Evolutionary conservation across 495 filamentous ascomycete genomes (phyloP), one percentile per base, ranked within the genome.

Genomic region (Cenococcum geophilum): DNA sequence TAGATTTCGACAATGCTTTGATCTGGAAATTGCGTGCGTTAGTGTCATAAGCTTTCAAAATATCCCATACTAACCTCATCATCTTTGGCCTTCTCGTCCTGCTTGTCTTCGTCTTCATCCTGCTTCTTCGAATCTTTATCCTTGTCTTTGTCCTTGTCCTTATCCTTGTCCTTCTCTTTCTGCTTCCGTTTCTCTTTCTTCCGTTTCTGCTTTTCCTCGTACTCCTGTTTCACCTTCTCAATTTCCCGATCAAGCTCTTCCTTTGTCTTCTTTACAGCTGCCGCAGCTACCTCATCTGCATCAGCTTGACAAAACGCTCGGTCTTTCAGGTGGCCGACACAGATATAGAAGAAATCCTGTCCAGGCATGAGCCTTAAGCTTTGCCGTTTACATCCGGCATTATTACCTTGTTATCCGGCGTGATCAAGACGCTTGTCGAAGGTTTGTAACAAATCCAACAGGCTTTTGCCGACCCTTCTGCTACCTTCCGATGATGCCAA

Each of bases 321-420:
- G 70, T 98, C 93, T 70, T 88, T 89, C 10, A 97, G 79, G 73
- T 98, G 93, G 47, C 80, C 77, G 14, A 84, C 80, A 68, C 93
- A 98, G 34, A 92, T 80, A 70, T 95, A 96, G 74, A 98, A 97
- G 77, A 89, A 96, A 72, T 98, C 93, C 89, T 95, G 70, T 25
- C n/a, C 22, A 23, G 5, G 5, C 22, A 61, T 64, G 49, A 66
- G 34, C 11, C 55, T 25, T 49, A 34, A 12, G 50, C 55, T 57
- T 36, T 34, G 36, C 11, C 52, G 43, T 20, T 14, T 11, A 51
- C 16, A 55, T 3, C 27, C 42, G 27, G 27, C 22, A 14, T 21
- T 11, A 14, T 9, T 74, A 91, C 91, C 83, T 92, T 95, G 72
- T 89, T 92, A 68, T 96, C 90, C 0, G 89, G 80, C 1, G 91